Base-by-base conservation (phyloP, 2,329 filamentous ascomycete species). In the Diaporthe sp. region DNA sequence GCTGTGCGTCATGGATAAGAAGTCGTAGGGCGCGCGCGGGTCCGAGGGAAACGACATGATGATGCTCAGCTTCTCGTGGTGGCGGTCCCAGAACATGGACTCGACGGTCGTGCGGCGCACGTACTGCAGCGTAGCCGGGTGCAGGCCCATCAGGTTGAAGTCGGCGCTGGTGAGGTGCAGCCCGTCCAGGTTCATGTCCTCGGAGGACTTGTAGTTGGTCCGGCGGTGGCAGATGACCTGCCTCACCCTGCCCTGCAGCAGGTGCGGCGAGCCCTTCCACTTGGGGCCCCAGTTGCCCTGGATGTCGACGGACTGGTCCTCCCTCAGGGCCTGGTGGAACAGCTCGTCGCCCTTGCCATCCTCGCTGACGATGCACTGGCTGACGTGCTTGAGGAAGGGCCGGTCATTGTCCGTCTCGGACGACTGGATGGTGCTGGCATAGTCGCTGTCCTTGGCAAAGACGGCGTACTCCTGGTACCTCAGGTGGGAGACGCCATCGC, bases 1-100 rank as follows among this genome's bases (percentile, higher is more conserved):
- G 72, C 84, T 82, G 79, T 87, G 87, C 6, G 85, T 84, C 85
- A 87, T 85, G 57, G 86, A 87, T 13, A 87, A 80, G 76, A 87
- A 88, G 78, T 88, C 86, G 63, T 85, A 87, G 0, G 86, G 86
- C 0, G 86, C 85, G 58, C 83, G 84, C 31, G 86, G 85, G 72
- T 85, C 84, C 31, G 83, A 82, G 4, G 86, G 86, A 77, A 88
- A 88, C 47, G 85, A 85, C 71, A 88, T 81, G 71, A 87, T 85
- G 51, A 88, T 77, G 71, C 83, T 85, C 68, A 85, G 76, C 39
- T 83, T 83, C 13, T 82, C 82, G 55, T 81, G 81, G 47, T 84
- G 82, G 28, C 82, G 82, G 44, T 84, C 85, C 84, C 84, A 85
- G 72, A 85, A 85, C 44, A 83, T 82, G 13, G 83, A 85, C 76